These are phyloP conservation scores for Sporobolomyces roseus DNA, from an alignment of 768 basidiomycete genomes.

Conservation along the genomic window DNA sequence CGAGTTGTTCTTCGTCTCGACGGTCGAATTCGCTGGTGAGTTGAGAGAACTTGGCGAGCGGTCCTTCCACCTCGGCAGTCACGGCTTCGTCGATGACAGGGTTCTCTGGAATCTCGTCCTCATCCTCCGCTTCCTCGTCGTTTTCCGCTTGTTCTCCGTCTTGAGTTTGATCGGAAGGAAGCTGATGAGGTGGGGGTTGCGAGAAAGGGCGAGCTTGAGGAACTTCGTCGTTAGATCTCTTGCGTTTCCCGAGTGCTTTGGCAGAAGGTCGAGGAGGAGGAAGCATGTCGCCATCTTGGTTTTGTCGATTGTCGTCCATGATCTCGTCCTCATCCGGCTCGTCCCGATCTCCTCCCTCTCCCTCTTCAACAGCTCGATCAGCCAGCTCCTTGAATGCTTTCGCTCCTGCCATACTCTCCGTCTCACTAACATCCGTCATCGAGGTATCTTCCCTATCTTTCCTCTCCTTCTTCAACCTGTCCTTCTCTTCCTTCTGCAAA, in stretches of 20 bases:
- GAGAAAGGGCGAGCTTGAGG: neutral
- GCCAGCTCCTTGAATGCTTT: constrained; percentile 34
- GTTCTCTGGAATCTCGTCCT: constrained; percentile 60
- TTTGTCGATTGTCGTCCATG: constrained; percentile 48
- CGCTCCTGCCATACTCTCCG: constrained; percentile 10
- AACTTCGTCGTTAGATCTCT: constrained; percentile 47
- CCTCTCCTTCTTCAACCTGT: constrained; percentile 13
- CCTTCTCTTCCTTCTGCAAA: constrained; percentile 34
- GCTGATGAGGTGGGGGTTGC: neutral
- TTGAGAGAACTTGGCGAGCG: constrained; percentile 60
- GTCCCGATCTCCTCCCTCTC: constrained; percentile 40
- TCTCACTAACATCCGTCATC: constrained; percentile 14
- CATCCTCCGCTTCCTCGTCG: constrained; percentile 51
- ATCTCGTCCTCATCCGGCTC: too few relatives aligned
- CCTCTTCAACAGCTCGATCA: constrained; percentile 46
- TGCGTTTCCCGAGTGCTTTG: constrained; percentile 46
- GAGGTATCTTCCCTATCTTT: constrained; percentile 10
- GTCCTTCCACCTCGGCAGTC: constrained; percentile 63
- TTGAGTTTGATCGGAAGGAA: neutral
- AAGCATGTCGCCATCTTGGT: constrained; percentile 40
- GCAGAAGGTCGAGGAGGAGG: constrained; percentile 12
- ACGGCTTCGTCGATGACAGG: constrained; percentile 51
- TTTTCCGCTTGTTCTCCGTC: constrained; percentile 36
- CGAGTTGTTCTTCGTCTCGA: constrained; percentile 60
- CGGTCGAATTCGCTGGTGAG: constrained; percentile 60